Base-by-base conservation (phyloP, 2,329 filamentous ascomycete genomes). In the Helotiales sp. region DNA sequence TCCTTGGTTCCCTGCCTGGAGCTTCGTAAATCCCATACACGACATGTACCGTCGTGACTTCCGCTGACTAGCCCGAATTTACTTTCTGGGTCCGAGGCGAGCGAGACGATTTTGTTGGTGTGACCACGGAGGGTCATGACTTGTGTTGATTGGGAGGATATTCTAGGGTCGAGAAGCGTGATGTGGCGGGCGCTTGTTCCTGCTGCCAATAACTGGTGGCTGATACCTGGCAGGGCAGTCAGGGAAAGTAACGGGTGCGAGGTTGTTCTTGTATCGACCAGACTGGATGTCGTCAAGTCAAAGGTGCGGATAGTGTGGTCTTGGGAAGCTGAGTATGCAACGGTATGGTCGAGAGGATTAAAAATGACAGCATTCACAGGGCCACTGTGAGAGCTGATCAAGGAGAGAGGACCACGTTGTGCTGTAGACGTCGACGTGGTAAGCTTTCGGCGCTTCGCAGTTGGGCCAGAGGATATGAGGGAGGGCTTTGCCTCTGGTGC, bases 81-180 rank as follows among this genome's bases (percentile, higher is more conserved):
- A 75, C 90, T 94, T 68, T 77, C 64, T 70, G 86, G 88, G 45
- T 81, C 83, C 10, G 82, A 77, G 17, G 78, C 78, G 34, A 89
- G 74, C 7, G 81, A 82, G 1, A 83, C 82, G 20, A 90, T 84
- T 81, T 87, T 87, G 81, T 97, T 97, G 67, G 88, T 88, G 81
- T 98, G 95, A 0, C 95, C 95, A 37, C 93, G 87, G 22, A 97
- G 87, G n/a, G 93, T 97, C 89, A 97, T 92, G 47, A 93, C 92
- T 11, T 91, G 88, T 26, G 95, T 91, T 1, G 89, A 86, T 1
- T 89, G 86, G 3, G 93, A 91, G 3, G 89, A 91, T 32, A 88
- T 90, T 62, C 96, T 89, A 3, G 95, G 95, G 78, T 99, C 96
- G 72, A 98, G 87, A n/a, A 99, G 86, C 0, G 93, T 95, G 77